Evolutionary conservation across 192 early-diverging fungal species (phyloP).

Genomic region (Coemansia sp.): DNA sequence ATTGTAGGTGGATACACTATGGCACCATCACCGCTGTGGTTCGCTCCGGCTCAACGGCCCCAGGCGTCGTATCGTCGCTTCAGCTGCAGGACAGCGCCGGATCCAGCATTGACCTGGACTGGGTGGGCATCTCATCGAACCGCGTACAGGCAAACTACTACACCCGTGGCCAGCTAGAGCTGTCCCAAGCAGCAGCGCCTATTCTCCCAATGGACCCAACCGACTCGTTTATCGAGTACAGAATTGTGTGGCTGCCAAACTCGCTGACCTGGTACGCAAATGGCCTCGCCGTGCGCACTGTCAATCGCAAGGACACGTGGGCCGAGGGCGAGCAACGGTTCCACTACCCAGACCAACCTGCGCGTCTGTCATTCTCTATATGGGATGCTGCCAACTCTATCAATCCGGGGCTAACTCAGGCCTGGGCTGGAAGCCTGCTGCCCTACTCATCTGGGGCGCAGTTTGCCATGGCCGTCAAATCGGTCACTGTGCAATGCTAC

Average conservation of each 20-base stretch:
- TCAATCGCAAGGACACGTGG: conserved; percentile 56
- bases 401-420: conserved; percentile 49
- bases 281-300: conserved; percentile 57
- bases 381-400: conserved; percentile 59
- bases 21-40: conserved; percentile 61
- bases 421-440: conserved; percentile 52
- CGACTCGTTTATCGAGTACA: conserved; percentile 58
- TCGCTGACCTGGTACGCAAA: conserved; percentile 62
- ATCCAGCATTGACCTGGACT: conserved; percentile 68
- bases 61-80: conserved; percentile 64
- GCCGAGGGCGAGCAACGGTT: conserved; percentile 47
- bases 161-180: conserved; percentile 50
- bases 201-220: conserved; percentile 39
- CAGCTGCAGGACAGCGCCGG: conserved; percentile 60
- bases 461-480: conserved; percentile 58
- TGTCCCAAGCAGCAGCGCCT: conserved; percentile 17
- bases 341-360: conserved; percentile 54
- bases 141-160: conserved; percentile 68
- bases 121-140: conserved; percentile 58
- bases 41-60: conserved; percentile 57
- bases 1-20: conserved; percentile 60
- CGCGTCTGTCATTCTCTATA: conserved; percentile 61
- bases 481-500: conserved; percentile 58
- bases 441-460: conserved; percentile 43
- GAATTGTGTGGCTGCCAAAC: conserved; percentile 66